These are phyloP conservation scores for Globisporangium iwayamae DNA, from an alignment of 352 stramenopile genomes.

Conservation along the genomic window DNA sequence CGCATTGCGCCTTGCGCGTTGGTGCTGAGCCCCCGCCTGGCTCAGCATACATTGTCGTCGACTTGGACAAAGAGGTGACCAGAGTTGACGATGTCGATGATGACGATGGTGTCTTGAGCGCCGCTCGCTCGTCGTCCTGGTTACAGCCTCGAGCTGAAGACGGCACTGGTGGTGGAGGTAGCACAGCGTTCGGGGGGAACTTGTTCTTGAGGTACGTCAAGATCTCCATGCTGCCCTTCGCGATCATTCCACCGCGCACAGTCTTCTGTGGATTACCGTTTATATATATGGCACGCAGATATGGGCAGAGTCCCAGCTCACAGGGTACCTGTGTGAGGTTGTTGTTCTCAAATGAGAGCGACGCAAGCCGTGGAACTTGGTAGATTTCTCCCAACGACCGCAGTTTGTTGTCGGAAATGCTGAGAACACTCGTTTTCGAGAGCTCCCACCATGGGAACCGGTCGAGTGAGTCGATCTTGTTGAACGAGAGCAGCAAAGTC, in stretches of 20 bases:
- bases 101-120: neutral
- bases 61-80: neutral
- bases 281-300: slow-evolving; percentile 73
- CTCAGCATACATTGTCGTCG: neutral
- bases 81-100: neutral
- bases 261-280: slow-evolving; percentile 85
- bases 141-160: neutral
- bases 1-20: neutral
- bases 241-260: slow-evolving; percentile 62
- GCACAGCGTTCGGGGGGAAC: slow-evolving; percentile 35
- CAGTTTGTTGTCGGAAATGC: slow-evolving; percentile 78
- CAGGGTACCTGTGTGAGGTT: slow-evolving; percentile 58
- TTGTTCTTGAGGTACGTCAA: slow-evolving; percentile 82
- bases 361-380: slow-evolving; percentile 48
- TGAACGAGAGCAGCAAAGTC: slow-evolving; percentile 66
- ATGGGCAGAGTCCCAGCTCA: slow-evolving; percentile 58
- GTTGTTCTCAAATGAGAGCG: slow-evolving; percentile 85
- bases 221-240: slow-evolving; percentile 74
- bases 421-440: slow-evolving; percentile 46
- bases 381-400: slow-evolving; percentile 61
- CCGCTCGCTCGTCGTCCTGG: slow-evolving; percentile 3
- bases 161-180: slow-evolving; percentile 14
- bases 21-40: neutral
- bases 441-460: slow-evolving; percentile 54
- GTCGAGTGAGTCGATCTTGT: slow-evolving; percentile 69